These are phyloP conservation scores for Sugiyamaella xylanicola DNA, from an alignment of 1,139 yeast species.

Conservation along the genomic window DNA sequence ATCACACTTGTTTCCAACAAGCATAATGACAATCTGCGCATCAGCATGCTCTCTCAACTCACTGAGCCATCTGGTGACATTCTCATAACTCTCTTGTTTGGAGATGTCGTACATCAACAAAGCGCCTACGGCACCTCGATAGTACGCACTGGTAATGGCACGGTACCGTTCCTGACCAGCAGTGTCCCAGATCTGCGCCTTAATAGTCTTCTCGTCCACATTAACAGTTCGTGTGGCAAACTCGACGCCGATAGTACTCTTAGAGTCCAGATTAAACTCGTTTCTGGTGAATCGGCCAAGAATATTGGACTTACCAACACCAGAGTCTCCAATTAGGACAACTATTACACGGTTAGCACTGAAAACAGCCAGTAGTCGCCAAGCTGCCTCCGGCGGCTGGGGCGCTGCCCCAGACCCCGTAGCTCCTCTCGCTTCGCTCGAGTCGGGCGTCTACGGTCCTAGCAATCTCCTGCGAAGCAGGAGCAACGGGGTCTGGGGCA, in stretches of 20 bases:
- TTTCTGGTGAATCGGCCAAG: constrained; percentile 92
- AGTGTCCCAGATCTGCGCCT: constrained; percentile 99
- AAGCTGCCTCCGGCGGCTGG: not conserved
- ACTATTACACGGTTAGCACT: constrained; percentile 44
- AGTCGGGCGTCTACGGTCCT: too few relatives aligned
- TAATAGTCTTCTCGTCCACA: constrained; percentile 91
- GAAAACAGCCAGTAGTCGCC: not conserved
- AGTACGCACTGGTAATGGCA: constrained; percentile 96
- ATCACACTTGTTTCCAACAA: constrained; percentile 96
- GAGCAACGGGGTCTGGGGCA: not conserved
- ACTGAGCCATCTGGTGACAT: constrained; percentile 91
- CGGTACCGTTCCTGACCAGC: constrained; percentile 99
- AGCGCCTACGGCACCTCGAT: constrained; percentile 98
- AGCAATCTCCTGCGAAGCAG: not conserved
- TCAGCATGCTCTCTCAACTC: constrained; percentile 97
- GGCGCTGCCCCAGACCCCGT: not conserved
- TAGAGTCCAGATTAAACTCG: constrained; percentile 91
- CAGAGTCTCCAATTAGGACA: constrained; percentile 95
- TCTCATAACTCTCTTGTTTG: constrained; percentile 89
- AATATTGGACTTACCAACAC: constrained; percentile 95
- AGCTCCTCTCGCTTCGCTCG: not conserved
- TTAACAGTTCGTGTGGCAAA: constrained; percentile 96
- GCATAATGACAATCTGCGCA: constrained; percentile 92
- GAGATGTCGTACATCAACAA: constrained; percentile 93
- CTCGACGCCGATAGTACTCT: constrained; percentile 96